These are phyloP conservation scores for Aureobasidium namibiae DNA, from an alignment of 2,329 filamentous ascomycete genomes.

Conservation along the genomic window DNA sequence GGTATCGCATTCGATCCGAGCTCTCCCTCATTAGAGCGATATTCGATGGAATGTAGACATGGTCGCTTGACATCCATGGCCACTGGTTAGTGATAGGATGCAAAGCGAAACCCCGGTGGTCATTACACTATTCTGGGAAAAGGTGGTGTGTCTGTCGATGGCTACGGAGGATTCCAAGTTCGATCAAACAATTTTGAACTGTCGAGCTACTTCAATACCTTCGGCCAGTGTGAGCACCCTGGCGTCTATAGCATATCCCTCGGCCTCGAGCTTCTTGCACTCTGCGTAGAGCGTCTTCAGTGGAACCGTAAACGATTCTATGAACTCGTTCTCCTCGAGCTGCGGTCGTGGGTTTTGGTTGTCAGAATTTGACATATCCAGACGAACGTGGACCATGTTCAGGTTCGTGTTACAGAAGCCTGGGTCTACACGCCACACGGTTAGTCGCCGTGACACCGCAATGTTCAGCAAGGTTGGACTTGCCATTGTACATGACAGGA, in stretches of 20 bases:
- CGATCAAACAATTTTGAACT: constrained; percentile 27
- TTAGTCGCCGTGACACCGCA: constrained; percentile 33
- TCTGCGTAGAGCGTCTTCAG: constrained; percentile 48
- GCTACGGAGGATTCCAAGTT: not conserved
- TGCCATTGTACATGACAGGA: constrained; percentile 37
- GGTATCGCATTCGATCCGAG: not conserved
- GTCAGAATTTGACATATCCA: constrained; percentile 39
- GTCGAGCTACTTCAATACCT: constrained; percentile 64
- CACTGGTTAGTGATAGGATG: not conserved
- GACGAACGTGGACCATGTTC: constrained; percentile 50
- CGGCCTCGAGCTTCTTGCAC: constrained; percentile 55
- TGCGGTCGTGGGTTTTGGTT: constrained; percentile 49
- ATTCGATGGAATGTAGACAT: not conserved
- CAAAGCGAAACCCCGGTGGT: not conserved
- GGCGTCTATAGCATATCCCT: constrained; percentile 73
- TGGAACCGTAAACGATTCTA: constrained; percentile 52
- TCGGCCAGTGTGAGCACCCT: constrained; percentile 70
- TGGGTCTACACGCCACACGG: constrained; percentile 52
- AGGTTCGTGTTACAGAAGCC: constrained; percentile 50
- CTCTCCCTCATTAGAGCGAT: not conserved
- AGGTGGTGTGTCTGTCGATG: not conserved
- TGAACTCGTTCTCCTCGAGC: constrained; percentile 54
- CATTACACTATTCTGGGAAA: not conserved
- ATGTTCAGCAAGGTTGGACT: constrained; percentile 34
- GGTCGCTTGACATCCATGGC: not conserved